These are phyloP conservation scores for Neofusicoccum ribis DNA, from an alignment of 2,329 filamentous ascomycete genomes.

Conservation along the genomic window DNA sequence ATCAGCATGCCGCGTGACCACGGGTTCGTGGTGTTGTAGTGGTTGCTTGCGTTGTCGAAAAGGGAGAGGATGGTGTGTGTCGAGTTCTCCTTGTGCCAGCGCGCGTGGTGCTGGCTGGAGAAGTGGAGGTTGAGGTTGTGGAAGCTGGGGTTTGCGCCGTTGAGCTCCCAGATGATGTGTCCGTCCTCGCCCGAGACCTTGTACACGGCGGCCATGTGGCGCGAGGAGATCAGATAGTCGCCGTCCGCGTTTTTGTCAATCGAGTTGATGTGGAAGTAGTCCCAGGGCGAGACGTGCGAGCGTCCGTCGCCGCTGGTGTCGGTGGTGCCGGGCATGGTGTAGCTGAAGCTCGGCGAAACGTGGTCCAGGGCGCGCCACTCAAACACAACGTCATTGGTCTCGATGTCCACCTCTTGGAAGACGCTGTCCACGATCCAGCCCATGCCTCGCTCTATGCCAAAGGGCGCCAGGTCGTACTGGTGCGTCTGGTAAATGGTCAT, in stretches of 20 bases:
- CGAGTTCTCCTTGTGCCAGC: conserved; percentile 21
- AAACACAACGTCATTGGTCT: conserved; percentile 57
- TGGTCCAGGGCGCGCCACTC: conserved; percentile 62
- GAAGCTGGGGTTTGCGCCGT: conserved; percentile 45
- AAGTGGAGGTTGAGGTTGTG: conserved; percentile 23
- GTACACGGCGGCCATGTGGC: conserved; percentile 23
- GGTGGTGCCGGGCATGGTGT: conserved; percentile 46
- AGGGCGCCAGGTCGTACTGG: conserved; percentile 49
- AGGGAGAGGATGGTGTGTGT: conserved; percentile 23
- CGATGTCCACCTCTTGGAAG: conserved; percentile 57
- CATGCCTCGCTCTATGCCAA: conserved; percentile 43
- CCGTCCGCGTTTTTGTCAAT: conserved; percentile 37
- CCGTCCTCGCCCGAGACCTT: conserved; percentile 22
- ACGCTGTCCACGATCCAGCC: conserved; percentile 55
- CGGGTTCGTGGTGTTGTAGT: conserved; percentile 20
- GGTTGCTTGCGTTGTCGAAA: conserved; percentile 29
- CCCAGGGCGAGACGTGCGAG: conserved; percentile 49
- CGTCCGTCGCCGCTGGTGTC: conserved; percentile 48
- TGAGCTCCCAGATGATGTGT: conserved; percentile 29
- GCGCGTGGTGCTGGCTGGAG: conserved; percentile 23
- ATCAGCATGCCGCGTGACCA: conserved; percentile 49
- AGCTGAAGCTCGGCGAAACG: conserved; percentile 51
- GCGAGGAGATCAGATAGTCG: conserved; percentile 26
- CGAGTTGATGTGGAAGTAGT: conserved; percentile 58
- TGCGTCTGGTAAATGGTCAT: conserved; percentile 41